Base-by-base conservation (phyloP, 768 basidiomycete genomes). In the Phylloporus sp. region DNA sequence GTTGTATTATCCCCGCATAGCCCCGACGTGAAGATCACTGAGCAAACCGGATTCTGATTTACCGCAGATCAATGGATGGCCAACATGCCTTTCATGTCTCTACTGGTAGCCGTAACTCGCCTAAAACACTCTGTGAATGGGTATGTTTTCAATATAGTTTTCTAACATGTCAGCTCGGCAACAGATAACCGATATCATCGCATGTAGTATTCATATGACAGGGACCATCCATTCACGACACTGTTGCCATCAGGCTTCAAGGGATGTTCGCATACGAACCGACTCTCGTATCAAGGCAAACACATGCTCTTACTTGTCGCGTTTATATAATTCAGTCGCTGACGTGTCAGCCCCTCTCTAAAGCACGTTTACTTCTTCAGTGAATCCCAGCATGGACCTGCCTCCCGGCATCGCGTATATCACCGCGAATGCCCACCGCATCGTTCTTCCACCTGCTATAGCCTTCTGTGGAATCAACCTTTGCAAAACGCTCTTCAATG, bases 401-500 rank as follows among this genome's bases (percentile, higher is more conserved):
- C 70, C 72, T 6, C 72, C 72, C 8, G 70, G 72, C 28, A 57
- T 69, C 35, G 51, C 59, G 15, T 67, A 64, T 43, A 44, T 71
- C 41, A 22, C 59, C 15, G 48, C 52, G 31, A 63, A 64, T n/a
- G 55, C 68, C 11, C 68, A 62, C 6, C 61, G 52, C 13, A 36
- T 70, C 5, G 8, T 53, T 8, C 28, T 60, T 27, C 59, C 57
- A 10, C 64, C 62, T 10, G 50, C 52, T 6, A 11, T 68, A 7
- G 46, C 45, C 5, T 57, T 59, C 42, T 56, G 56, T 26, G 54
- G 47, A 23, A 52, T 55, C 13, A 55, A 43, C 18, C 27, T 67
- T 10, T 53, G 45, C 43, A 20, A 35, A 22, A 23, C 56, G 4
- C 22, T 52, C 15, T 60, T 51, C 40, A 28, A 45, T 12, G 28